Conservation (phyloP, 192 early-diverging fungal genomes). For the Linnemannia schmuckeri region DNA sequence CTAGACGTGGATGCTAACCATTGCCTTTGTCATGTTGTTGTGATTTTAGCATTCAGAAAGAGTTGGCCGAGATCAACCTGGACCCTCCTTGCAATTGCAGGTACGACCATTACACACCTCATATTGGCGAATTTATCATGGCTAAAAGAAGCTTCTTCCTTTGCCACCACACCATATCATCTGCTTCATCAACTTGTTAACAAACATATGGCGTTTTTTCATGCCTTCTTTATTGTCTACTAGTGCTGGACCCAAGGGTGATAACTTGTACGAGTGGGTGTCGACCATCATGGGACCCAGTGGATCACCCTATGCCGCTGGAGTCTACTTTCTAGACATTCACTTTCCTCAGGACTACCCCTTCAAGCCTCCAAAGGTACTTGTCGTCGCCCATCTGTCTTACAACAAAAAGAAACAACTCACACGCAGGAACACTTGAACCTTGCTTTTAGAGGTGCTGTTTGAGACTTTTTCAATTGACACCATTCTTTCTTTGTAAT, state of each 20-base stretch:
- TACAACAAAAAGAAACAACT: background rate
- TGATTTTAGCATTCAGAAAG: constrained; percentile 88
- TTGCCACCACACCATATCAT: background rate
- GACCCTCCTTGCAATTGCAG: constrained; percentile 96
- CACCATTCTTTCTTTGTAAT: background rate
- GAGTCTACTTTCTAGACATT: constrained; percentile 95
- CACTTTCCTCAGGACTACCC: constrained; percentile 94
- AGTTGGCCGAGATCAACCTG: constrained; percentile 95
- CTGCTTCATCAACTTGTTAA: background rate
- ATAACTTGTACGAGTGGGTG: constrained; percentile 97
- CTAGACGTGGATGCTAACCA: background rate
- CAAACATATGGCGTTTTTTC: background rate
- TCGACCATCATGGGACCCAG: constrained; percentile 93
- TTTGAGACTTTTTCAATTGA: background rate
- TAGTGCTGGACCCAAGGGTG: constrained; percentile 95
- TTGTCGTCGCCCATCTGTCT: background rate
- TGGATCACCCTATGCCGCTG: constrained; percentile 90
- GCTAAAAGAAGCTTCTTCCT: background rate
- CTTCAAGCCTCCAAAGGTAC: constrained; percentile 94
- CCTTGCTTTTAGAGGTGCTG: background rate
- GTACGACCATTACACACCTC: constrained; percentile 40
- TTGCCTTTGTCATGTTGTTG: background rate
- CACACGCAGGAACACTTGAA: background rate
- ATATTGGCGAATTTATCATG: background rate
- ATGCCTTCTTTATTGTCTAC: background rate